Evolutionary conservation across 1,139 yeast genomes (phyloP).

Genomic region (Meyerozyma smithsonii): DNA sequence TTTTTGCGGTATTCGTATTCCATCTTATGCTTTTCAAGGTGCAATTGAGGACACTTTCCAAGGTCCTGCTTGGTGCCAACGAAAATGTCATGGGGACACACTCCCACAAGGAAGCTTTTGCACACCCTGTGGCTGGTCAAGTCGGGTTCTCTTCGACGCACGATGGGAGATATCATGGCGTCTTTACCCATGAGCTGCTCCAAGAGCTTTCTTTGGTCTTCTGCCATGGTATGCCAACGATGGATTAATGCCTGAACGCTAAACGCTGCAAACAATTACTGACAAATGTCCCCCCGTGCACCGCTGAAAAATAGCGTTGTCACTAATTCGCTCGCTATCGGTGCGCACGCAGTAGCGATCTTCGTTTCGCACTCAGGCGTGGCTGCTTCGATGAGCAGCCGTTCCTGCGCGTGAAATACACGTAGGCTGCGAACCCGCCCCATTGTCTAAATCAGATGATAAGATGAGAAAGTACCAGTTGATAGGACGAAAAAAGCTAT

Average conservation of each 20-base stretch:
- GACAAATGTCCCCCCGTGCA: no score
- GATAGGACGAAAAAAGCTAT: constrained; percentile 32
- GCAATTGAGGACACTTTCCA: constrained; percentile 77
- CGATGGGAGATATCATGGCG: constrained; percentile 35
- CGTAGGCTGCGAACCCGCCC: not conserved
- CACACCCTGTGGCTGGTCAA: constrained; percentile 69
- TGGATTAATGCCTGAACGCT: no score
- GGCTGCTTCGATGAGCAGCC: no score
- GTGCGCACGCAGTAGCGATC: no score
- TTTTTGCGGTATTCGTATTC: constrained; percentile 62
- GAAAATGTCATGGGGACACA: constrained; percentile 86
- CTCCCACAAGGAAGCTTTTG: constrained; percentile 75
- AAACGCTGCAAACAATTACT: no score
- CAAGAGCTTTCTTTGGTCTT: constrained; percentile 69
- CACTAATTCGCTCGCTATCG: no score
- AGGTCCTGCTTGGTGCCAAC: constrained; percentile 79
- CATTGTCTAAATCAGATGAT: not conserved
- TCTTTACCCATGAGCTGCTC: constrained; percentile 83
- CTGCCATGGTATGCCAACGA: constrained; percentile 34
- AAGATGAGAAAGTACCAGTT: constrained; percentile 30
- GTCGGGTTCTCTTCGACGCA: constrained; percentile 39
- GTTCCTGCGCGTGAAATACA: not conserved
- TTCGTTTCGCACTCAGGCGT: no score
- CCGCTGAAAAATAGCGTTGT: no score
- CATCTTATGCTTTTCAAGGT: constrained; percentile 68